Conservation (phyloP, 306 rosid species). For the Elaeagnus macrophylla region DNA sequence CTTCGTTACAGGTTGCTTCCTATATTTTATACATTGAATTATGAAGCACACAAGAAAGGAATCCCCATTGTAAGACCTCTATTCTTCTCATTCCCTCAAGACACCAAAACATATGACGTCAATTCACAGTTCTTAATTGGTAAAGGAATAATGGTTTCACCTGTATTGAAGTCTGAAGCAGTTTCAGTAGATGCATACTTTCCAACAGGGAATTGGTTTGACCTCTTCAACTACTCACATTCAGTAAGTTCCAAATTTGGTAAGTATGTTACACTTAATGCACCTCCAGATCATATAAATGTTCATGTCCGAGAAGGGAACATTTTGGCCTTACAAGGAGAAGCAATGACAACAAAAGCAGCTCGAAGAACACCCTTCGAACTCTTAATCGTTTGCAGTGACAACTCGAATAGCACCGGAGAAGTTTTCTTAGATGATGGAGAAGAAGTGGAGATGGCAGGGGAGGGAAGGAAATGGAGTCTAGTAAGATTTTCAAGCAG, state of each 20-base stretch:
- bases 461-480: constrained; percentile 49
- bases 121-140: constrained; percentile 72
- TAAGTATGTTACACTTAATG: constrained; percentile 38
- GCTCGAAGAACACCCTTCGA: constrained; percentile 51
- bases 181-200: constrained; percentile 61
- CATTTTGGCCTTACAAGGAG: constrained; percentile 67
- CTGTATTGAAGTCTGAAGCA: constrained; percentile 49
- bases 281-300: constrained; percentile 69
- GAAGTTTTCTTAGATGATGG: constrained; percentile 76
- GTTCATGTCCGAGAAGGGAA: constrained; percentile 64
- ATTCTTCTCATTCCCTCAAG: constrained; percentile 87
- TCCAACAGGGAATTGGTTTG: constrained; percentile 82
- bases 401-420: constrained; percentile 35
- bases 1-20: constrained; percentile 85
- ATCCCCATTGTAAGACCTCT: constrained; percentile 77
- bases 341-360: constrained; percentile 46
- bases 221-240: constrained; percentile 56
- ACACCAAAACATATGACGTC: constrained; percentile 50
- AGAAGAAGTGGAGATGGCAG: constrained; percentile 47
- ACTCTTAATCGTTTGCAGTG: constrained; percentile 46
- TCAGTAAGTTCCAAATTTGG: constrained; percentile 47
- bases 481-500: constrained; percentile 35
- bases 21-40: constrained; percentile 68
- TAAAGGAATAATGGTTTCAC: constrained; percentile 65
- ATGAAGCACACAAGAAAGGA: constrained; percentile 61